Evolutionary conservation across 305 asterid species (phyloP), one percentile per base, ranked within the genome.

Genomic region (Euphrasia arctica): DNA sequence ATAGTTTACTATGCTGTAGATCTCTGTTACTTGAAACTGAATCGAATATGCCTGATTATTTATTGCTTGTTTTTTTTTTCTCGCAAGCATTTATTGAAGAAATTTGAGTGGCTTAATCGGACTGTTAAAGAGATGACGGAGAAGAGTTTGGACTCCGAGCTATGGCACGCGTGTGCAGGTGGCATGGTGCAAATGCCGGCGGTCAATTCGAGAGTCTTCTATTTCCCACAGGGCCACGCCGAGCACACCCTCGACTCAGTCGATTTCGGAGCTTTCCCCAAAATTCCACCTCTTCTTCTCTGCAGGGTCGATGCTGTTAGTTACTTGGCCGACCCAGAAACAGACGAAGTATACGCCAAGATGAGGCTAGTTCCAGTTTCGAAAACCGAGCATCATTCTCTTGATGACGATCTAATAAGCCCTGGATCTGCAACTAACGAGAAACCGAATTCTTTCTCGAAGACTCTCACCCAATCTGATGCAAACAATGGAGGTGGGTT

Each of bases 141-240:
- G 74, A 84, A 72, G 68, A 69, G 64, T 66, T 65, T 88, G 82
- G 89, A 85, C 63, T 75, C 91, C 3, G 89, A 86, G 75, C 66
- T 88, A 47, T 91, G 97, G 97, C 93, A 91, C 59, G 97, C 96
- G 7, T 88, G 95, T 58, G 97, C 97, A 0, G 97, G 97, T 31
- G 92, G 88, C 28, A 81, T 86, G 93, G 94, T 84, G 54, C 91
- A 84, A 63, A 78, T 84, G 81, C 97, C 96, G 67, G 64, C 62
- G 47, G 84, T 83, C 75, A 82, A 88, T 76, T 84, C 95, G 0
- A 80, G 71, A 54, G 90, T 91, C 9, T 88, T 78, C 78, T 88
- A 88, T 75, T 91, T 90, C 75, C 95, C 97, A 1, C 97, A 90
- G 70, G 97, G 97, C 39, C 83, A 80, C 41, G 82, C 82, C 43